These are phyloP conservation scores for Cyclotella cryptica DNA, from an alignment of 108 stramenopile genomes.

Conservation along the genomic window DNA sequence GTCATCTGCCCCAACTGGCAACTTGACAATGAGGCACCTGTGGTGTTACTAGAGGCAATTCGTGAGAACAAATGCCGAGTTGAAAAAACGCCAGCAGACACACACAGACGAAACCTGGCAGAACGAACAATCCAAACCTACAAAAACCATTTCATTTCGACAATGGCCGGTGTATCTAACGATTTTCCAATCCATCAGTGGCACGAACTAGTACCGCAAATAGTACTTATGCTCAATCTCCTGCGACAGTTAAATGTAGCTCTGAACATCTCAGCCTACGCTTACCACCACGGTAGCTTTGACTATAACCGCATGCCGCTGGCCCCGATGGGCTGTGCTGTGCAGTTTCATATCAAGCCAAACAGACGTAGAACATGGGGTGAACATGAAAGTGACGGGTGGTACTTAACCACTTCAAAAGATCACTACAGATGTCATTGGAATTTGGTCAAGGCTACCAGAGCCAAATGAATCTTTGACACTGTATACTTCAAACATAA, in stretches of 20 bases:
- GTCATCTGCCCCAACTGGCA: slow-evolving; percentile 5
- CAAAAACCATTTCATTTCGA: slow-evolving; percentile 56
- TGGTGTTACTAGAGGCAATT: background rate
- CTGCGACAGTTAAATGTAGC: slow-evolving; percentile 35
- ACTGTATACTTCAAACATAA: slow-evolving; percentile 8
- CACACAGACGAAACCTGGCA: slow-evolving; percentile 47
- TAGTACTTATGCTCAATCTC: slow-evolving; percentile 31
- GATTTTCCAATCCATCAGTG: background rate
- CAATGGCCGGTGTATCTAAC: slow-evolving; percentile 35
- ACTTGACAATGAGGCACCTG: slow-evolving; percentile 2
- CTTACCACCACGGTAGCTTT: slow-evolving; percentile 15
- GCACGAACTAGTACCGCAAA: background rate
- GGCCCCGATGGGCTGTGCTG: slow-evolving; percentile 38
- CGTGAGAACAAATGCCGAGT: slow-evolving; percentile 3
- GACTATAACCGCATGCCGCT: slow-evolving; percentile 52
- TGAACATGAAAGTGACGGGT: slow-evolving; percentile 13
- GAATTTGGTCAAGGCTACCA: slow-evolving; percentile 6
- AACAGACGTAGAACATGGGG: slow-evolving; percentile 6
- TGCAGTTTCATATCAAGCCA: slow-evolving; percentile 32
- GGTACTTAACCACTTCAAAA: slow-evolving; percentile 1
- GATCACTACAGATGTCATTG: slow-evolving; percentile 28
- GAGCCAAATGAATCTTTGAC: slow-evolving; percentile 15
- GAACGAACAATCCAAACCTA: slow-evolving; percentile 62
- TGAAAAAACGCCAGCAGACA: slow-evolving; percentile 40
- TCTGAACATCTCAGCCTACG: slow-evolving; percentile 31